These are phyloP conservation scores for Calonectria crousiana DNA, from an alignment of 2,329 filamentous ascomycete genomes.

Conservation along the genomic window DNA sequence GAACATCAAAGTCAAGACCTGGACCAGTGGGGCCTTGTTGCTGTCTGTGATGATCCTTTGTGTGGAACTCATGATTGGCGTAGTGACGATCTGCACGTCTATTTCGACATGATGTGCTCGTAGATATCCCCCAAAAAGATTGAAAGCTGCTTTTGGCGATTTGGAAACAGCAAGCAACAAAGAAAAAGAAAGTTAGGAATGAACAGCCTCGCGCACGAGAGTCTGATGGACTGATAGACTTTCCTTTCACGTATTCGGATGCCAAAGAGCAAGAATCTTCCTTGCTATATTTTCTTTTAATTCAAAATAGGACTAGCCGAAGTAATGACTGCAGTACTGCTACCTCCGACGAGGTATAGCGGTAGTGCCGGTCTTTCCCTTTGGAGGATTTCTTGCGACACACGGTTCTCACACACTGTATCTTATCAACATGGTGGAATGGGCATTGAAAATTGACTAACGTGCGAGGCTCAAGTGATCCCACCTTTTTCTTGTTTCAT, in stretches of 20 bases:
- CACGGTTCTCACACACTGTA: not conserved
- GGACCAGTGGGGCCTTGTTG: slow-evolving; percentile 47
- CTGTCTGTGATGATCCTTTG: slow-evolving; percentile 43
- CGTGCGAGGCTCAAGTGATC: not conserved
- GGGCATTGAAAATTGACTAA: not conserved
- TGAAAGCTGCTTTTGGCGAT: not conserved
- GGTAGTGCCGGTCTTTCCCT: not conserved
- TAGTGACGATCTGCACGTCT: not conserved
- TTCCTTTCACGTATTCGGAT: not conserved
- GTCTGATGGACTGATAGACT: not conserved
- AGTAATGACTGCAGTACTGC: not conserved
- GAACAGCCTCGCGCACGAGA: not conserved
- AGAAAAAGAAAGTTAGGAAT: not conserved
- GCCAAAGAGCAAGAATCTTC: not conserved
- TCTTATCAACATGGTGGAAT: not conserved
- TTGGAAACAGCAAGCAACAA: not conserved
- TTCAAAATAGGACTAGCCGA: not conserved
- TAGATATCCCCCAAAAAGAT: not conserved
- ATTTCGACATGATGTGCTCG: not conserved
- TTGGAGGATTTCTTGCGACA: not conserved
- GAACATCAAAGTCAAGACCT: slow-evolving; percentile 47
- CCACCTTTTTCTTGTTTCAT: not conserved
- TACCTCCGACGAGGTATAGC: not conserved
- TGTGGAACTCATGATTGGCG: slow-evolving; percentile 36
- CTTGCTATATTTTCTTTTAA: not conserved